Percentiles rank a stretch among this genome's conserved stretches.
Evolutionary conservation across 495 filamentous ascomycete species (phyloP).

Genomic region (Terfezia boudieri): DNA sequence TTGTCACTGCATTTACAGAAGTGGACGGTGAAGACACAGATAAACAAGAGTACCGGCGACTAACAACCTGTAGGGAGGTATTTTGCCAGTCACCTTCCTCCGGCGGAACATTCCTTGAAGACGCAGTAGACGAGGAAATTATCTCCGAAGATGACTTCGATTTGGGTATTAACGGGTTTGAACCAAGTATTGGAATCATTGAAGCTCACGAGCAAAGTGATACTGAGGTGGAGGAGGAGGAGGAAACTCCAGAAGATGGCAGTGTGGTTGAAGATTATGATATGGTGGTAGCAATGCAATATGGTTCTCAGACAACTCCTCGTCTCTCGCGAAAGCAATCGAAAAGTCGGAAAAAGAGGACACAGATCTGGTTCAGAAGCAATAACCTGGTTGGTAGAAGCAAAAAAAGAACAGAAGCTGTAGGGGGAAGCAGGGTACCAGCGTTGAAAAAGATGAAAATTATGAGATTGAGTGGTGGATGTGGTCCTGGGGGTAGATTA

Average conservation of each 20-base stretch:
- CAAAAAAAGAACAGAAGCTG: neutral
- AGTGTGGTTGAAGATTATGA: neutral
- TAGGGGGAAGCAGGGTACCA: neutral
- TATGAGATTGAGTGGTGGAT: neutral
- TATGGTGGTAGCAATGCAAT: neutral
- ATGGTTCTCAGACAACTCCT: neutral
- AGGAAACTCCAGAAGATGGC: neutral
- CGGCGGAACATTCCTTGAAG: neutral
- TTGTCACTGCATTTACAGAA: neutral
- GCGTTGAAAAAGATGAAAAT: neutral
- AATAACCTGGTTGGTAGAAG: neutral
- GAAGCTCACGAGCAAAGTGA: neutral
- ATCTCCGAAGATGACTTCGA: neutral
- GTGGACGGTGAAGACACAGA: neutral
- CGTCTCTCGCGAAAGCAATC: too few relatives aligned
- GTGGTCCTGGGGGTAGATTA: neutral
- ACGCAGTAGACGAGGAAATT: neutral
- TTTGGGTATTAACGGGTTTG: neutral
- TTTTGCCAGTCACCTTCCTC: neutral
- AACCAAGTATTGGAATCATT: neutral
- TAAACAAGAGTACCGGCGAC: neutral
- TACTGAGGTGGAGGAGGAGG: neutral
- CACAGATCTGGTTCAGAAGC: neutral
- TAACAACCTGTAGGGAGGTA: neutral
- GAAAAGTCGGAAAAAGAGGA: neutral